Evolutionary conservation across 78 protist species (phyloP), one percentile per base, ranked within the genome.

Genomic region (Dictyostelium intermedium): DNA sequence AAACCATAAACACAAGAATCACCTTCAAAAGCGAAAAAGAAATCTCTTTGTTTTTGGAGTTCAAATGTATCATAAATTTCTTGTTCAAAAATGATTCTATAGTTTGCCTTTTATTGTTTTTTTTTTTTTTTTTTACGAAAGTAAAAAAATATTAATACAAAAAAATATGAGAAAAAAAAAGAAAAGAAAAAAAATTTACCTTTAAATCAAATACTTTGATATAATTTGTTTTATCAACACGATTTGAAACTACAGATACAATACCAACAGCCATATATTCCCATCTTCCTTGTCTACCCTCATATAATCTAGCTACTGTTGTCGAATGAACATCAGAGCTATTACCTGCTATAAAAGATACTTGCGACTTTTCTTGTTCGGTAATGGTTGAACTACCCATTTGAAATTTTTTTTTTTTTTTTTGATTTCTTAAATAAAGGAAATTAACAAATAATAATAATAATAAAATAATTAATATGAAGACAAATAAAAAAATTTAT

Each of bases 21-120:
- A 81, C 91, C 92, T 77, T 95, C 97, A 85, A 95, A 95, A 5
- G 81, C 85, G 34, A 92, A 83, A 66, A 95, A 89, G 89, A 91
- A 95, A 13, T 86, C 84, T 43, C 60, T 89, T 53, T n/a, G 60
- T 34, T 74, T 53, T 60, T 74, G 37, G 61, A 45, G 85, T 2
- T 84, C 93, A 66, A 95, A 91, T 20, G 77, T n/a, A 35, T 91
- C 91, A 47, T 95, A 95, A 8, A 95, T 27, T 74, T 95, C 97
- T 76, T 95, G 97, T 47, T 91, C 91, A 39, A 95, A 95, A 25
- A 66, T 81, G 45, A 45, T 72, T 45, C 87, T 63, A 7, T 82
- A 45, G 35, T 70, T 66, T 30, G 76, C 76, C 76, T n/a, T n/a
- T n/a, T 53, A 39, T 39, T 39, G 10, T 39, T 39, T 39, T 39